Base-by-base conservation (phyloP, 2,329 filamentous ascomycete species). In the Pseudopithomyces maydicus region DNA sequence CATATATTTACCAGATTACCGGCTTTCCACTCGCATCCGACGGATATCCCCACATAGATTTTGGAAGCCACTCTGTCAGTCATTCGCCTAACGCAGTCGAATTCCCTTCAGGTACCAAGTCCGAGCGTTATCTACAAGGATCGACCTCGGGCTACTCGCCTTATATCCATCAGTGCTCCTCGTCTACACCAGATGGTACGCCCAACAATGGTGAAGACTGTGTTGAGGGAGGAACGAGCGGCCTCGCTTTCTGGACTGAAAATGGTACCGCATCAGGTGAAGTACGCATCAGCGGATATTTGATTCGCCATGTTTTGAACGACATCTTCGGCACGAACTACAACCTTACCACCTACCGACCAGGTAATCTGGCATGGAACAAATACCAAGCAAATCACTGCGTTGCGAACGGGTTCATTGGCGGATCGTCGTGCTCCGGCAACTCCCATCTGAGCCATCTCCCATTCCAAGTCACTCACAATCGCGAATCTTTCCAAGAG, bases 1-100 rank as follows among this genome's bases (percentile, higher is more conserved):
- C 53, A 19, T 55, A 55, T 39, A 55, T 55, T 22, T 55, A 51
- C 32, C 53, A 55, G 41, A 55, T 55, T 20, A 29, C 53, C 32
- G 53, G 53, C 1, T 55, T 55, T 26, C 45, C 36, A 20, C 17
- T 36, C 14, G 53, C 44, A 10, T 17, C 53, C 20, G 46, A 55
- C 22, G 53, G 53, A n/a, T 45, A 51, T 32, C 46, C 53, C 8
- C 39, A 36, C 32, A 55, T 55, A 8, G 53, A 55, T 32, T 55
- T 55, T n/a, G 53, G 53, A 23, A 55, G 46, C 26, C 53, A 55
- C 35, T 38, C 45, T 22, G 53, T 55, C 39, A 55, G 53, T 32
- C 53, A 55, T 23, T 55, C 53, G 8, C 53, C 53, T 10, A 55
- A 55, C 23, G 53, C 53, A 7, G 53, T 55, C 14, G 38, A 55